Base-by-base conservation (phyloP, 352 stramenopile genomes). In the Bremia lactucae region DNA sequence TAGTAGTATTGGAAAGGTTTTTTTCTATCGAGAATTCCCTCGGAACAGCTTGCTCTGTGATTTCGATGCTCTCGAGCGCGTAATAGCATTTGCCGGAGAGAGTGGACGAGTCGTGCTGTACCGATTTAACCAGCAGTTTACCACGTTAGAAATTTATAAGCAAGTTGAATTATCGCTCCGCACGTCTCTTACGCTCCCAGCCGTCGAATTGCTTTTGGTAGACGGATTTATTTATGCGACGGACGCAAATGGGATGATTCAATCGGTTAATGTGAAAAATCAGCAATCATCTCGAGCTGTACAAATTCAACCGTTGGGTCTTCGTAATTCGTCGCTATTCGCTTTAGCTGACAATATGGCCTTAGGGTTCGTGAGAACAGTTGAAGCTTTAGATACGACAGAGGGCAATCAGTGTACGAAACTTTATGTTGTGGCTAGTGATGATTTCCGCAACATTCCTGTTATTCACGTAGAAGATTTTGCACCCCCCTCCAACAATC, bases 231-330 rank as follows among this genome's bases (percentile, higher is more conserved):
- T 82, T 3, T 67, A 65, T 20, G 40, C 69, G n/a, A 59, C 42
- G 5, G 69, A 76, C 23, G 26, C 19, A 2, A 46, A 49, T 8
- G 55, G 59, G 4, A 47, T 44, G 0, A 52, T 65, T 2, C 68
- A 78, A 31, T 67, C 60, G 8, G 43, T 81, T 6, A 75, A 72
- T 31, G 16, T 64, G 10, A 55, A 52, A 5, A 81, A 62, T 25
- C 60, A 72, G 34, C 68, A 81, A 39, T 65, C 57, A 6, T 81
- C 68, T 23, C 48, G 56, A 20, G 46, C 26, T 11, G 42, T 49
- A 6, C 46, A 55, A 35, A 53, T 61, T 13, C 52, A 55, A 28
- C 41, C 46, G 22, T 52, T 28, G 3, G 29, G 28, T 8, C 46
- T 41, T 22, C 19, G 20, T 9, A 13, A 10, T 3, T 9, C 10